Conservation (phyloP, 176 grass and related monocot genomes). For the Hordeum vulgare region DNA sequence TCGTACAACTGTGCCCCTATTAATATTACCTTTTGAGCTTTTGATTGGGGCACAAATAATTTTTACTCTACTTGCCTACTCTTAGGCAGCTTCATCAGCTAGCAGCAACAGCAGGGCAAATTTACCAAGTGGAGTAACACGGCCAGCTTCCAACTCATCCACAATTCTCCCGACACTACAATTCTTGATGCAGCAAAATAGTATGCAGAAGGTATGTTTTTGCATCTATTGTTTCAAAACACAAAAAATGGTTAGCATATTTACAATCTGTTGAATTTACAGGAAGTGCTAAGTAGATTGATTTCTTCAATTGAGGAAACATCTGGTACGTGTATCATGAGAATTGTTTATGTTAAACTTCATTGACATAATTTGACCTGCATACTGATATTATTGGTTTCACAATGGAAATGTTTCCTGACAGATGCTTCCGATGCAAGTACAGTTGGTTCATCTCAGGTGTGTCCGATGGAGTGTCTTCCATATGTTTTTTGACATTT, state of each 20-base stretch:
- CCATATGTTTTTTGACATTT: not conserved
- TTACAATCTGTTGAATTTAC: slow-evolving; percentile 26
- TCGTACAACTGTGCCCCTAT: not conserved
- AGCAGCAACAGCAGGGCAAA: slow-evolving; percentile 32
- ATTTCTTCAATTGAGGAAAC: slow-evolving; percentile 78
- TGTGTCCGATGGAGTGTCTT: slow-evolving; percentile 20
- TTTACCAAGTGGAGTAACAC: slow-evolving; percentile 30
- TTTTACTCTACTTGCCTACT: slow-evolving; percentile 20
- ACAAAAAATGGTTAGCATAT: not conserved
- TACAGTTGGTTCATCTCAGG: slow-evolving; percentile 48
- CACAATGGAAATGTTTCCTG: slow-evolving; percentile 5
- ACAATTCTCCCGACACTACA: slow-evolving; percentile 63
- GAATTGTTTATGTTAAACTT: slow-evolving; percentile 13
- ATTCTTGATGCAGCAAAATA: slow-evolving; percentile 94
- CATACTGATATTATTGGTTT: slow-evolving; percentile 40
- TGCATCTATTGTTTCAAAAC: not conserved
- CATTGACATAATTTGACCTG: not conserved
- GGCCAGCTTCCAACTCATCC: slow-evolving; percentile 11
- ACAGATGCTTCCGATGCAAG: slow-evolving; percentile 46
- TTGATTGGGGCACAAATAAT: not conserved
- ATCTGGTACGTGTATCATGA: slow-evolving; percentile 45
- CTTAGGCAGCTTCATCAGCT: slow-evolving; percentile 44
- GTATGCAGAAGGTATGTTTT: slow-evolving; percentile 66
- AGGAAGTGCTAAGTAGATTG: slow-evolving; percentile 85
- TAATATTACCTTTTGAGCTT: not conserved